Base-by-base conservation (phyloP, 768 basidiomycete species). In the Sistotremastrum niveocremeum region DNA sequence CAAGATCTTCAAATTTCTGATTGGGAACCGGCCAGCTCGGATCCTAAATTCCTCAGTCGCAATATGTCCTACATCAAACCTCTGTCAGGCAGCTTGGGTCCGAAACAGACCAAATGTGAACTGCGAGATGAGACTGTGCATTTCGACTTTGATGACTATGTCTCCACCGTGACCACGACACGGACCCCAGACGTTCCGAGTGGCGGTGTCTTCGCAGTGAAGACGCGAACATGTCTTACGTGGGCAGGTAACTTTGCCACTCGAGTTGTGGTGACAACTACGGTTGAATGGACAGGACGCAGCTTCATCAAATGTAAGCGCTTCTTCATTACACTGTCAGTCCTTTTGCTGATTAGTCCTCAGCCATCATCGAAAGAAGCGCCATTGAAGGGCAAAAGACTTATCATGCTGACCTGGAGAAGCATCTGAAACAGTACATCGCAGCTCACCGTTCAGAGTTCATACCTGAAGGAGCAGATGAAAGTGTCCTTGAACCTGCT, bases 21-120 rank as follows among this genome's bases (percentile, higher is more conserved):
- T 59, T 98, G 95, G 95, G 67, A 74, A 11, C 91, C 94, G 0
- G 66, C 68, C 4, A 56, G 65, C 0, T 66, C 74, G 0, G 76
- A 71, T 9, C 76, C 79, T 34, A 76, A 79, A 46, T 72, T 88
- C 37, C 76, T 95, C 7, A 70, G 79, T 30, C 76, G 94, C 7
- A 86, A 89, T 51, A 90, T 93, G 79, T 88, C 88, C 30, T 99
- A 98, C 63, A 93, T 97, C 66, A 97, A 94, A 60, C 93, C 91
- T 0, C 67, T 99, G 32, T 78, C 74, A 51, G 91, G 76, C 1
- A 78, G 80, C 46, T 75, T 99, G 32, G 95, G 95, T 0, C 95
- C 94, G 1, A 94, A 79, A 59, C 85, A 88, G 62, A 90, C 93
- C 10, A 94, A 93, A 60, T 99, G 95, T 66, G 87, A 97, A 64